Evolutionary conservation across 768 basidiomycete genomes (phyloP), one percentile per base, ranked within the genome.

Genomic region (Lactarius vividus): DNA sequence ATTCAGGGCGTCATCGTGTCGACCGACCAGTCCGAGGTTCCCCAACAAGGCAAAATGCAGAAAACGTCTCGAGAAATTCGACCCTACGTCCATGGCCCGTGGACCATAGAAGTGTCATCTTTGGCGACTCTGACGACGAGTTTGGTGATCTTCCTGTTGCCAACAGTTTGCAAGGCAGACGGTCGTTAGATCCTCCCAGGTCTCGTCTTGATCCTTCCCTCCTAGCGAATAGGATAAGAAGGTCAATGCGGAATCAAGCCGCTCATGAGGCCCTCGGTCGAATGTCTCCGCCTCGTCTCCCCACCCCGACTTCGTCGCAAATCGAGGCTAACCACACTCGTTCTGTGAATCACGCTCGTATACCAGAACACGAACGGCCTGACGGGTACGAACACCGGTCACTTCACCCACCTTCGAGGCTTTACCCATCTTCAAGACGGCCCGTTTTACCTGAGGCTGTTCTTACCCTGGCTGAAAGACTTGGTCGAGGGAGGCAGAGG

Each of bases 401-500:
- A 44, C 44, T 46, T 8, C 57, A 63, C 11, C 31, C 61, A 29
- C 31, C 65, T 26, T 29, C 66, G 46, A 59, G 66, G 52, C n/a
- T 37, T 8, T 62, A 63, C 8, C 40, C 61, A 23, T 26, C 65
- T 26, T 29, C 66, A 46, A 59, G 66, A 40, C n/a, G 58, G 3
- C 49, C 66, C 23, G 57, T 56, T 44, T 58, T 67, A 44, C 46
- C 66, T 13, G 66, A 59, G 23, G 57, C 61, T 31, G 23, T 63
- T 37, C 66, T 57, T 23, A 67, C 61, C 16, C 28, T 67, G 39
- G 57, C 61, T 37, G 61, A 62, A 57, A 62, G 65, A 40, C 57
- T 67, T 55, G 62, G 65, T 29, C 65, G 65, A 40, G 56, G 61
- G 28, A 63, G 61, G 52, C 61, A 59, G 42, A 59, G 62, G 44